Evolutionary conservation across 768 basidiomycete genomes (phyloP).

Genomic region (Nidula microcarpa): DNA sequence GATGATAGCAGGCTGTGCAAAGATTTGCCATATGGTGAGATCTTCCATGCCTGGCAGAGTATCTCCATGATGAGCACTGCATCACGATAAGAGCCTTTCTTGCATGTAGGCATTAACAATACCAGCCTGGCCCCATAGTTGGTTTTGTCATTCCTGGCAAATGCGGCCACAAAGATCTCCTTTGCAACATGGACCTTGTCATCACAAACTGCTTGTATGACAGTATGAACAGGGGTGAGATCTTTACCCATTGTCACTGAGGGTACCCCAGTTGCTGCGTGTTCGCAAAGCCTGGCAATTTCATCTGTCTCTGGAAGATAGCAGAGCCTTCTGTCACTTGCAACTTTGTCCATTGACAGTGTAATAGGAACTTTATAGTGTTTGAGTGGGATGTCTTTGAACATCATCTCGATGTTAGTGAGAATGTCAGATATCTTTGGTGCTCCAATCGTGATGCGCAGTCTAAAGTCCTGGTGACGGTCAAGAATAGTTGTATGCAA

Average conservation of each 20-base stretch:
- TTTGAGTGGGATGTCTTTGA: slow-evolving; percentile 7
- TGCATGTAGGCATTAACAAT: slow-evolving; percentile 15
- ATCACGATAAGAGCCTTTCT: slow-evolving; percentile 7
- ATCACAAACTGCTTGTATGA: slow-evolving; percentile 11
- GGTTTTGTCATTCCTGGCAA: slow-evolving; percentile 10
- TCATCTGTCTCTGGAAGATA: slow-evolving; percentile 16
- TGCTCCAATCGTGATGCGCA: slow-evolving; percentile 9
- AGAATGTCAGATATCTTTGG: slow-evolving; percentile 11
- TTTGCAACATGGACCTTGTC: slow-evolving; percentile 19
- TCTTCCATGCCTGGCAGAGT: slow-evolving; percentile 15
- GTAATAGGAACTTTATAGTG: slow-evolving; percentile 9
- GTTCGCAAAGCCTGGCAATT: slow-evolving; percentile 23
- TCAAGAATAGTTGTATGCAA: slow-evolving; percentile 10
- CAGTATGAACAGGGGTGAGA: slow-evolving; percentile 4
- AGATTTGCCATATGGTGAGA: slow-evolving; percentile 14
- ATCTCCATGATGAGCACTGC: slow-evolving; percentile 10
- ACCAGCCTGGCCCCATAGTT: slow-evolving; percentile 15
- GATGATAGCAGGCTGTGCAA: slow-evolving; percentile 12
- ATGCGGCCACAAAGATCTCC: slow-evolving; percentile 21
- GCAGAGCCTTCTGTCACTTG: slow-evolving; percentile 12
- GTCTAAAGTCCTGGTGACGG: slow-evolving; percentile 7
- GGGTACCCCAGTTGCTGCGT: slow-evolving; percentile 6
- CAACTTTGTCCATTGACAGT: slow-evolving; percentile 21
- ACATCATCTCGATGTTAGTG: slow-evolving; percentile 19
- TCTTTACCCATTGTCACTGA: slow-evolving; percentile 13